Percentiles rank a stretch among this genome's conserved stretches.
These are phyloP conservation scores for Tolypocladium nubicola DNA, from an alignment of 2,329 filamentous ascomycete species.

Conservation along the genomic window DNA sequence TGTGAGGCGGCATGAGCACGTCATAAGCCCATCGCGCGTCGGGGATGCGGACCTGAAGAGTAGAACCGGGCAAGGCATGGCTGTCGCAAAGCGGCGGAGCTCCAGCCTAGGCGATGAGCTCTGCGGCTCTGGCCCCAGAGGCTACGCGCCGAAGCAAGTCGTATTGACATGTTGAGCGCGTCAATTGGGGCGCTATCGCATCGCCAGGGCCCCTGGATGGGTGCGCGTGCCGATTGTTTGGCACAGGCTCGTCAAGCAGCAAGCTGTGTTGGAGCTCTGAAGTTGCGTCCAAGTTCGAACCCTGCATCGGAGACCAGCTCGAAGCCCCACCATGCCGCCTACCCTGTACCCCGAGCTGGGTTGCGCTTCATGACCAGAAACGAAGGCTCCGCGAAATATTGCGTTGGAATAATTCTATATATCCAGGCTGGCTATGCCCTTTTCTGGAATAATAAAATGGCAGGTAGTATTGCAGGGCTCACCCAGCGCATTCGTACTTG, in stretches of 20 bases:
- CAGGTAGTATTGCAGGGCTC: too few relatives aligned
- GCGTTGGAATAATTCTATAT: too few relatives aligned
- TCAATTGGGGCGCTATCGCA: background rate
- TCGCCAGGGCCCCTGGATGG: background rate
- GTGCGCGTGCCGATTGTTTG: background rate
- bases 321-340: background rate
- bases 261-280: background rate
- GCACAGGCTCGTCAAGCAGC: background rate
- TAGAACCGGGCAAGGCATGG: background rate
- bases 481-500: too few relatives aligned
- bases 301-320: background rate
- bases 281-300: background rate
- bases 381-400: too few relatives aligned
- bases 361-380: too few relatives aligned
- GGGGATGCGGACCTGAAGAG: conserved; percentile 2
- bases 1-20: background rate
- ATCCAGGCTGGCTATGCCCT: too few relatives aligned
- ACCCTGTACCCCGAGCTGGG: background rate
- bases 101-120: conserved; percentile 3
- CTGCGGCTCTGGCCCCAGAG: conserved; percentile 14
- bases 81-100: background rate
- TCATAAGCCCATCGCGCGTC: too few relatives aligned
- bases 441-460: too few relatives aligned
- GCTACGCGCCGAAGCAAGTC: conserved; percentile 13
- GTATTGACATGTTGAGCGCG: conserved; percentile 12